Evolutionary conservation across 108 stramenopile genomes (phyloP).

Genomic region (Bacterosira constricta): DNA sequence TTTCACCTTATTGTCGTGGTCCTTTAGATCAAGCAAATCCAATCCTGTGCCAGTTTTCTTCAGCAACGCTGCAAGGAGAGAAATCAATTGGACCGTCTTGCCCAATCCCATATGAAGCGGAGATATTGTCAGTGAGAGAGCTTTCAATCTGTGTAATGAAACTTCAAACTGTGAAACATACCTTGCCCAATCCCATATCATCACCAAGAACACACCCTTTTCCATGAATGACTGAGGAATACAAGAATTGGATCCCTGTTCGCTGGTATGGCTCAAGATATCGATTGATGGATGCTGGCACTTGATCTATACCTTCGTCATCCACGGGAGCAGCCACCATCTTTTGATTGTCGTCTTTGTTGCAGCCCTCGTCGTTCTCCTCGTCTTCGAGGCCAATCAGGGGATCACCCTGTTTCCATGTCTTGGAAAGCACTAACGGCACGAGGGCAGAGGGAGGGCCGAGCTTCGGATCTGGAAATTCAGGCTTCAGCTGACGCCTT

Average conservation of each 20-base stretch:
- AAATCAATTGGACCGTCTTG: conserved; percentile 79
- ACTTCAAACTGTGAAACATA: no score
- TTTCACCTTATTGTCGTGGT: conserved; percentile 31
- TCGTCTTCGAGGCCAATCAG: conserved; percentile 6
- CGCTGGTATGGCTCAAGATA: conserved; percentile 80
- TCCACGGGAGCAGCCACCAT: conserved; percentile 3
- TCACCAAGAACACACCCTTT: conserved; percentile 74
- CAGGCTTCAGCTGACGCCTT: conserved; percentile 51
- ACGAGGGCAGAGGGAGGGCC: conserved; percentile 59
- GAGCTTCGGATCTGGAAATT: conserved; percentile 68
- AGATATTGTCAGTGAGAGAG: not conserved
- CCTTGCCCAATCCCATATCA: conserved; percentile 72
- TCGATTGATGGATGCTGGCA: conserved; percentile 84
- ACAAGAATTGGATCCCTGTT: conserved; percentile 79
- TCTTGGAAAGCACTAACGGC: conserved; percentile 38
- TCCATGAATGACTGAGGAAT: conserved; percentile 55
- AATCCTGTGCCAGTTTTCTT: conserved; percentile 71
- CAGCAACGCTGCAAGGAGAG: conserved; percentile 73
- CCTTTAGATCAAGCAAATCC: conserved; percentile 44
- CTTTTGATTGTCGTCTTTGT: conserved; percentile 16
- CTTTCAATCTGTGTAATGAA: not conserved
- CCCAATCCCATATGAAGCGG: conserved; percentile 77
- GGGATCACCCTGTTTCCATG: conserved; percentile 8
- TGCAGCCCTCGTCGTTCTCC: conserved; percentile 34
- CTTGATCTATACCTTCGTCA: conserved; percentile 35